phyloP scores from a whole-genome alignment of 768 basidiomycete genomes.

The Psilocybe azurescens region DNA sequence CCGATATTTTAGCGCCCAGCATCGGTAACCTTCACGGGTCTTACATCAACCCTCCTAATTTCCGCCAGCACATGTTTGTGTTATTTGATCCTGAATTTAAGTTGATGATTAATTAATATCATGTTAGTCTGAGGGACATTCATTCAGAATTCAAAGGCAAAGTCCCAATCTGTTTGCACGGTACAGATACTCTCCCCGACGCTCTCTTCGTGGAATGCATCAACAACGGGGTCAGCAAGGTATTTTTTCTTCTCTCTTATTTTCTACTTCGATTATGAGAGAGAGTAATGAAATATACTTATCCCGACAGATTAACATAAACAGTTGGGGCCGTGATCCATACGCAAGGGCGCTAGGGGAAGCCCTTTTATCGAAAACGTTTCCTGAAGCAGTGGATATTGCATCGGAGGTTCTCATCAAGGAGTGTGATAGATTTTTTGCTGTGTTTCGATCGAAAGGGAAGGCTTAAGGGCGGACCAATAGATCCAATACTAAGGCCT shows the following conservation, averaged over 20 bases:
- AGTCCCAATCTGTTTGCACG: slow-evolving; percentile 47
- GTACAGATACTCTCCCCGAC: slow-evolving; percentile 50
- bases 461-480: slow-evolving; percentile 31
- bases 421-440: slow-evolving; percentile 47
- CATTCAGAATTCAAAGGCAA: slow-evolving; percentile 38
- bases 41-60: slow-evolving; percentile 50
- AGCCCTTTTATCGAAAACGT: slow-evolving; percentile 38
- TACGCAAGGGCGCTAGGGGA: slow-evolving; percentile 42
- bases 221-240: slow-evolving; percentile 51
- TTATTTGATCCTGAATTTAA: background rate
- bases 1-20: slow-evolving; percentile 50
- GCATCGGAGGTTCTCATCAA: slow-evolving; percentile 47
- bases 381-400: slow-evolving; percentile 51
- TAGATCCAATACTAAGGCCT: too few species aligned
- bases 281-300: background rate
- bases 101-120: background rate
- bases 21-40: slow-evolving; percentile 54
- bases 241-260: slow-evolving; percentile 9
- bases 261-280: too few species aligned
- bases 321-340: slow-evolving; percentile 51
- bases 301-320: slow-evolving; percentile 45
- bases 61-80: slow-evolving; percentile 47
- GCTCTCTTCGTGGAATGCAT: slow-evolving; percentile 50
- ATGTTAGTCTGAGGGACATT: slow-evolving; percentile 41
- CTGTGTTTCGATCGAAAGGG: slow-evolving; percentile 45